Evolutionary conservation across 1,139 yeast genomes (phyloP).

Genomic region (Meyerozyma guilliermondii): DNA sequence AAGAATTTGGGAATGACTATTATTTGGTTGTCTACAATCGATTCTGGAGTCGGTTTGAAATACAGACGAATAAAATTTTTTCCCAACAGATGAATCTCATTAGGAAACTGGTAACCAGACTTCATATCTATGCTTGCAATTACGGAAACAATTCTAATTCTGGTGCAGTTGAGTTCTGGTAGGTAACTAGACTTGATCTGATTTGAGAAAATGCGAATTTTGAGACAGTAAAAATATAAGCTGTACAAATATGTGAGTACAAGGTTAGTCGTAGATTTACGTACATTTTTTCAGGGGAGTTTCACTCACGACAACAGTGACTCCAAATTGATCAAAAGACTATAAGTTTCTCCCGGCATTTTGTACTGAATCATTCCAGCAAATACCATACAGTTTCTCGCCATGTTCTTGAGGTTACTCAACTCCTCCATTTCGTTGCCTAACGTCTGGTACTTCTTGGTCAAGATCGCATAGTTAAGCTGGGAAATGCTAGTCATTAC

Average conservation of each 20-base stretch:
- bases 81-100: background rate
- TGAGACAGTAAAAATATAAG: background rate
- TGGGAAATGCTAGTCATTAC: slow-evolving; percentile 76
- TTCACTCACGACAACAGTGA: slow-evolving; percentile 31
- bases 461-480: slow-evolving; percentile 44
- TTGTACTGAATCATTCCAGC: slow-evolving; percentile 95
- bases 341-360: slow-evolving; percentile 89
- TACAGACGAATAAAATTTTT: slow-evolving; percentile 11
- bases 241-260: background rate
- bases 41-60: slow-evolving; percentile 31
- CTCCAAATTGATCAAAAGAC: slow-evolving; percentile 69
- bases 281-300: no score
- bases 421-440: slow-evolving; percentile 52
- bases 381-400: slow-evolving; percentile 86
- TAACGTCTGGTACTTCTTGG: slow-evolving; percentile 43
- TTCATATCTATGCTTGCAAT: background rate
- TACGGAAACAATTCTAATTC: no score
- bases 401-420: slow-evolving; percentile 53
- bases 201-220: background rate
- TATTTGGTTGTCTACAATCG: slow-evolving; percentile 37
- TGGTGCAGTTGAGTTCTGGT: background rate
- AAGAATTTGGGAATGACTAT: slow-evolving; percentile 44
- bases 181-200: background rate
- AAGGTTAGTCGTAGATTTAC: no score
- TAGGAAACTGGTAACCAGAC: background rate